Conservation (phyloP, 257 asterid genomes). For the Galeopsis tetrahit region DNA sequence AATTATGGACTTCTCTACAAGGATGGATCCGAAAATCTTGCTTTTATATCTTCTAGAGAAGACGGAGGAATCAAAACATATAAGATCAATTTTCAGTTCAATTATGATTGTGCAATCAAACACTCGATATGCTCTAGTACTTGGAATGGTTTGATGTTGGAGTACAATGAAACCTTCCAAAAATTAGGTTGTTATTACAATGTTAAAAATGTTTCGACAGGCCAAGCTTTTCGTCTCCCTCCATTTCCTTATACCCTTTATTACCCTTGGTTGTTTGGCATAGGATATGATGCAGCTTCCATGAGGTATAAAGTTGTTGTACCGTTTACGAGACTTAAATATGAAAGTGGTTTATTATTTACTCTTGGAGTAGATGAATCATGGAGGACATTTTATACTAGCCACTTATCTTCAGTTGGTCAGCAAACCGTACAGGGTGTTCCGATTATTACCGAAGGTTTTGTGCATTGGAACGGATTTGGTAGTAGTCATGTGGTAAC, state of each 20-base stretch:
- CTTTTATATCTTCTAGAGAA: too few species aligned
- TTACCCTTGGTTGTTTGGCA: background rate
- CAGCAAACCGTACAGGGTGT: background rate
- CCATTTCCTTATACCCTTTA: background rate
- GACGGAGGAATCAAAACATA: too few species aligned
- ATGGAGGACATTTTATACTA: background rate
- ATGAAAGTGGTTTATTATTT: background rate
- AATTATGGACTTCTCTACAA: too few species aligned
- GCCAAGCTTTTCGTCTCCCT: background rate
- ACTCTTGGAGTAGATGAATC: constrained; percentile 1
- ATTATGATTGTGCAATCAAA: too few species aligned
- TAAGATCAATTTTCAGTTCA: too few species aligned
- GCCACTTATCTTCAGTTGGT: background rate
- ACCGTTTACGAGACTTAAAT: background rate
- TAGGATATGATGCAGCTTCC: constrained; percentile 11
- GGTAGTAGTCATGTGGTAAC: background rate
- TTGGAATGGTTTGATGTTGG: constrained; percentile 1
- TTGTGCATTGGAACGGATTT: background rate
- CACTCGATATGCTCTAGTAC: too few species aligned
- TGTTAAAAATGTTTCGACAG: background rate
- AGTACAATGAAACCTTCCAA: background rate
- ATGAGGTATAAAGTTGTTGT: constrained; percentile 1
- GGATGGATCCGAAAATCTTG: too few species aligned
- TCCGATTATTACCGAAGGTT: constrained; percentile 9
- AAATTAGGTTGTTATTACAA: too few species aligned